Evolutionary conservation across 2,329 filamentous ascomycete species (phyloP).

Genomic region (Paraphaeosphaeria minitans): DNA sequence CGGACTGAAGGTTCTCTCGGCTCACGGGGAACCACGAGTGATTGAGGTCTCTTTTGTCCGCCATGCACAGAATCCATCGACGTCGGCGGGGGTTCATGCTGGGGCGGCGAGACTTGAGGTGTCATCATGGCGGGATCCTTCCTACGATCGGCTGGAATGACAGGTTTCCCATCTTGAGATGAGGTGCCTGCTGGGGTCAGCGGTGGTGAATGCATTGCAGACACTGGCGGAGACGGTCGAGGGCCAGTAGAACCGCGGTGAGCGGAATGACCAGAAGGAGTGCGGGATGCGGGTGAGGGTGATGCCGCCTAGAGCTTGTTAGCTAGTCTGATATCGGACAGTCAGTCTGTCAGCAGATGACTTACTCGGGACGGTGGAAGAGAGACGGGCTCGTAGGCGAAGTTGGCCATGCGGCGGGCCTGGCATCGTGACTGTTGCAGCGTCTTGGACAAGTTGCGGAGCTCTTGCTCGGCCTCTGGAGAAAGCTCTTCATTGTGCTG

Average conservation of each 20-base stretch:
- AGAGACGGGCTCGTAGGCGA: constrained; percentile 88
- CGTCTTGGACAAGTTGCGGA: constrained; percentile 72
- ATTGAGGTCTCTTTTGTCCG: constrained; percentile 26
- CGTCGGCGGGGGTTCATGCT: constrained; percentile 60
- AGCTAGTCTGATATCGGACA: constrained; percentile 22
- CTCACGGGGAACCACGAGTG: constrained; percentile 33
- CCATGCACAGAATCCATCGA: constrained; percentile 40
- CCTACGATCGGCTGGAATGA: constrained; percentile 40
- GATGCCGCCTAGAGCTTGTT: constrained; percentile 54
- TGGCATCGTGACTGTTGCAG: constrained; percentile 78
- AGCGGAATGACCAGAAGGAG: constrained; percentile 60
- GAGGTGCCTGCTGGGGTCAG: constrained; percentile 83
- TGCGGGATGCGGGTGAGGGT: constrained; percentile 51
- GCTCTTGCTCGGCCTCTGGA: constrained; percentile 62
- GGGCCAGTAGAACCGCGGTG: constrained; percentile 63
- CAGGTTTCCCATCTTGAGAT: constrained; percentile 57
- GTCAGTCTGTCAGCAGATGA: constrained; percentile 47
- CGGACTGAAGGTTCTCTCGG: constrained; percentile 42
- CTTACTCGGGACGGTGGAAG: constrained; percentile 82
- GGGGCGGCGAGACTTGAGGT: constrained; percentile 61
- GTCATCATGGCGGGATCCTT: constrained; percentile 59
- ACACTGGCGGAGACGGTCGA: constrained; percentile 67
- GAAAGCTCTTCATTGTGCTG: constrained; percentile 39
- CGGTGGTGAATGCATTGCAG: constrained; percentile 83
- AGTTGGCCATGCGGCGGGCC: constrained; percentile 81